phyloP scores from a whole-genome alignment of 2,329 filamentous ascomycete species.

The Teratosphaeria viscida region DNA sequence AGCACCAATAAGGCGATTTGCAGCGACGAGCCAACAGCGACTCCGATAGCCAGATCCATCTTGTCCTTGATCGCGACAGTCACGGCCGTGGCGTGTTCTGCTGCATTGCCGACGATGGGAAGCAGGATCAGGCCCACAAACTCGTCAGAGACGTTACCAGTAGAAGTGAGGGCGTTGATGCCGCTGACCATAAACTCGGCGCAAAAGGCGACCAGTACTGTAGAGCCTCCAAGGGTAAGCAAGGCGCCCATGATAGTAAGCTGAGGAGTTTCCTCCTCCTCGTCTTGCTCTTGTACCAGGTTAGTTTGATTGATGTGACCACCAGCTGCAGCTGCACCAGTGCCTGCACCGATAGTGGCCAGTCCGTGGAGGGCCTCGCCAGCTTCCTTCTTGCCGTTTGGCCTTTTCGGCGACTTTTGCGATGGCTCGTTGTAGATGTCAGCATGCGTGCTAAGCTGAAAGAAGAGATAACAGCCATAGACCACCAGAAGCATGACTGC shows the following conservation, averaged over 20 bases:
- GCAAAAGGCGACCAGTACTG: constrained; percentile 69
- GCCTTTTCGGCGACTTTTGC: constrained; percentile 59
- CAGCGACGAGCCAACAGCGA: constrained; percentile 55
- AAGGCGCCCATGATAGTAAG: constrained; percentile 64
- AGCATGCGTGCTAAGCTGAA: constrained; percentile 81
- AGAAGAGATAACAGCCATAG: constrained; percentile 75
- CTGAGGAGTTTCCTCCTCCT: constrained; percentile 65
- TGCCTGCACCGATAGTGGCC: constrained; percentile 43
- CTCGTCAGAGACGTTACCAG: constrained; percentile 41
- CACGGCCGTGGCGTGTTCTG: constrained; percentile 54
- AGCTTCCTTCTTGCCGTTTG: constrained; percentile 35
- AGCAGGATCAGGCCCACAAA: constrained; percentile 55
- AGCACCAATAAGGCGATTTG: constrained; percentile 55
- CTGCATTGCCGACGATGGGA: constrained; percentile 56
- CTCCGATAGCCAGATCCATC: constrained; percentile 58
- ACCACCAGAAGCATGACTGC: constrained; percentile 72
- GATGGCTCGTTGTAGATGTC: constrained; percentile 70
- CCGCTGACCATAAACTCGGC: constrained; percentile 55
- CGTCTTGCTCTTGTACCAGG: constrained; percentile 41
- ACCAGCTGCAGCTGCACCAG: constrained; percentile 40
- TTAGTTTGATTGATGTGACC: constrained; percentile 39
- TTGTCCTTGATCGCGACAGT: constrained; percentile 54
- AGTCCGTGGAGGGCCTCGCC: constrained; percentile 41
- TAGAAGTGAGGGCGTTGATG: constrained; percentile 44
- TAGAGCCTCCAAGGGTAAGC: constrained; percentile 59